Evolutionary conservation across 1,284 basidiomycete genomes (phyloP), one percentile per base, ranked within the genome.

Genomic region (Neonothopanus nambi): DNA sequence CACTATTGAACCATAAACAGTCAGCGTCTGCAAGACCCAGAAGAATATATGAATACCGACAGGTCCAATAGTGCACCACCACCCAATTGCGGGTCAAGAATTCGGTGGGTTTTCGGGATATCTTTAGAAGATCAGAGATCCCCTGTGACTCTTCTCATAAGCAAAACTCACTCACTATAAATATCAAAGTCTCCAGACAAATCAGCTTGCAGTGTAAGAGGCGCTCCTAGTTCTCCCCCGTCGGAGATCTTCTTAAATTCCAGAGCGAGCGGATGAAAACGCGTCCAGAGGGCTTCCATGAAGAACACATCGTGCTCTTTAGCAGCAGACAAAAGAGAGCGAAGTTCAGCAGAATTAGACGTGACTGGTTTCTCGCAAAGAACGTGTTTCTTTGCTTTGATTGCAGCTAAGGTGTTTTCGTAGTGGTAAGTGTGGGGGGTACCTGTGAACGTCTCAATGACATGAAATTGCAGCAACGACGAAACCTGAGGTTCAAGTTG

Each of bases 371-470:
- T 94, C 72, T 95, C 93, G 70, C 90, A 90, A 17, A 94, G 82
- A 18, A 96, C 88, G 67, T 94, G 82, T 69, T 95, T 97, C 48
- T 85, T 86, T 1, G 87, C 89, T 52, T 83, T 79, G 56, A 95
- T 81, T 7, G 89, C 89, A 47, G 84, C 85, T 58, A 89, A 75
- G 1, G 90, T 84, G 62, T 93, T 91, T 54, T 78, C 74, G 66
- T 93, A 93, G 74, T 97, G 94, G 57, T 80, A 77, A 0, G 91
- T 89, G 67, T 96, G 92, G 4, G 93, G 94, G 1, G 94, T 95
- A 20, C 91, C 89, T 82, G 65, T 21, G 35, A 13, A 50, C 33
- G n/a, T 55, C 48, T 50, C 13, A 9, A 33, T 33, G 13, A 42
- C 12, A 40, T 47, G 17, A 9, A 12, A 28, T 17, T 18, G 28